These are phyloP conservation scores for Lepidium campestre DNA, from an alignment of 441 rosid genomes.

Conservation along the genomic window DNA sequence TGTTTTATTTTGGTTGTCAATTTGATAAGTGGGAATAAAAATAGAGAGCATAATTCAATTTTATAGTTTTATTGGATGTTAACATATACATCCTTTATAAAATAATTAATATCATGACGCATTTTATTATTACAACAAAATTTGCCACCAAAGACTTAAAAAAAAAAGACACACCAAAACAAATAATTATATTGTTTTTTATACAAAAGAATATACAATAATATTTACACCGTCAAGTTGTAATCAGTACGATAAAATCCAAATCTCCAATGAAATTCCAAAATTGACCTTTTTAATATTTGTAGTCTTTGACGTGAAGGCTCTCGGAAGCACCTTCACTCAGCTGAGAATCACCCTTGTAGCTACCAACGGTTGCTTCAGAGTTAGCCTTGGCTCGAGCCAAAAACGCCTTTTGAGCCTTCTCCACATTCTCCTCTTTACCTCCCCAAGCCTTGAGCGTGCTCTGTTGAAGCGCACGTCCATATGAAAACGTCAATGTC, in stretches of 20 bases:
- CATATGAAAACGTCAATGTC: slow-evolving; percentile 84
- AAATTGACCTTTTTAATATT: slow-evolving; percentile 14
- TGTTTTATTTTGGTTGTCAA: background rate
- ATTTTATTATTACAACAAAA: background rate
- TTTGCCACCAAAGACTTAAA: no score
- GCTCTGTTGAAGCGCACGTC: slow-evolving; percentile 95
- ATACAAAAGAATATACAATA: no score
- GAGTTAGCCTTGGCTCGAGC: slow-evolving; percentile 89
- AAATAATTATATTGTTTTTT: background rate
- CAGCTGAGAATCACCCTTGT: slow-evolving; percentile 67
- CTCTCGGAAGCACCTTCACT: slow-evolving; percentile 81
- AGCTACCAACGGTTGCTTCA: slow-evolving; percentile 70
- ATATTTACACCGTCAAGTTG: background rate
- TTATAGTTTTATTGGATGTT: background rate
- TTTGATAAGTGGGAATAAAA: background rate
- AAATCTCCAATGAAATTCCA: background rate
- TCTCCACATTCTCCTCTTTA: slow-evolving; percentile 53
- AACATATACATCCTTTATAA: background rate
- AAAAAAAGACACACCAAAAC: no score
- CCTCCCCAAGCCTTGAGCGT: slow-evolving; percentile 94
- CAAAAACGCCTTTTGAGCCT: slow-evolving; percentile 61
- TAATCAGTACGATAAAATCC: background rate
- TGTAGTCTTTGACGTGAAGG: slow-evolving; percentile 57
- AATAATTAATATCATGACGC: background rate
- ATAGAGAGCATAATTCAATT: background rate